These are phyloP conservation scores for Flaveria robusta DNA, from an alignment of 129 eudicot genomes.

Conservation along the genomic window DNA sequence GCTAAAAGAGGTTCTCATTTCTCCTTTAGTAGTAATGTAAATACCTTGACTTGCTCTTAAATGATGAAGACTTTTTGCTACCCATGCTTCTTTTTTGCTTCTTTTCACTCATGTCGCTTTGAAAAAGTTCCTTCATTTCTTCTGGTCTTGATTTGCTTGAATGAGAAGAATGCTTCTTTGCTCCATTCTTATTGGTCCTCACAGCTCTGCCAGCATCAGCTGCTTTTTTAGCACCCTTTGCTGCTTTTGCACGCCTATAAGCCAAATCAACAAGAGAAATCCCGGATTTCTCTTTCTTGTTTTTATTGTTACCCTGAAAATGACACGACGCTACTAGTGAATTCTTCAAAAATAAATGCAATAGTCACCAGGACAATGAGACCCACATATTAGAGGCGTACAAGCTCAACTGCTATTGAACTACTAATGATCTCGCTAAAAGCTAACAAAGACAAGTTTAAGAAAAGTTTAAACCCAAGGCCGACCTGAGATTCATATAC, in stretches of 20 bases:
- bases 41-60: conserved; percentile 97
- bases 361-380: neutral
- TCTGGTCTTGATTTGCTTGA: conserved; percentile 66
- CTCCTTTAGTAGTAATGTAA: neutral
- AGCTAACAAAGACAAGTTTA: too few species aligned
- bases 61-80: conserved; percentile 70
- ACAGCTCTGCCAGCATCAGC: conserved; percentile 66
- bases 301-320: conserved; percentile 50
- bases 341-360: neutral
- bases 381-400: neutral
- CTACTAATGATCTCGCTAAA: too few species aligned
- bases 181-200: conserved; percentile 36
- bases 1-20: neutral
- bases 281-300: conserved; percentile 64
- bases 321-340: neutral
- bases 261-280: conserved; percentile 85
- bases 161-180: conserved; percentile 48
- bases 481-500: neutral
- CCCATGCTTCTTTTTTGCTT: conserved; percentile 55
- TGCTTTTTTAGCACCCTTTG: conserved; percentile 74
- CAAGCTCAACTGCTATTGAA: too few species aligned
- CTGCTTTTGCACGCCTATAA: conserved; percentile 87
- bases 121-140: conserved; percentile 86
- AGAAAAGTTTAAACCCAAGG: neutral
- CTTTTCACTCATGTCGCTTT: conserved; percentile 78